Evolutionary conservation across 2,329 filamentous ascomycete species (phyloP), one percentile per base, ranked within the genome.

Genomic region (Bipolaris oryzae): DNA sequence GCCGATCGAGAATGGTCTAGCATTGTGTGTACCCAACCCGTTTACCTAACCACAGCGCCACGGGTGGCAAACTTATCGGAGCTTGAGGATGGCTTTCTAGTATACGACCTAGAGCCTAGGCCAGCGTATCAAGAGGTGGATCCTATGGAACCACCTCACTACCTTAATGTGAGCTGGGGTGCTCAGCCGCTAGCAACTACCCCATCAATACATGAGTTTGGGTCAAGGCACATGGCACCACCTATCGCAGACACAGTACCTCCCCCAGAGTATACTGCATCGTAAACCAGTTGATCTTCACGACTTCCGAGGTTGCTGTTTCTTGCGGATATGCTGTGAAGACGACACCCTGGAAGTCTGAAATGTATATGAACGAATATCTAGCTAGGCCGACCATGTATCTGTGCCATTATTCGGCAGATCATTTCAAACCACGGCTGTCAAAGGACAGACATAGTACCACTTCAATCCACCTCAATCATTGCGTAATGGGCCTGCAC

Each of bases 1-100:
- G 71, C 61, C 1, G 64, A 58, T n/a, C 66, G 66, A 28, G 66
- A 69, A 16, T 69, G 66, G 46, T 50, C 52, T 1, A 58, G 60
- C 0, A 60, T 64, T 1, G 57, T 58, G 1, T 67, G 62, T 23
- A 63, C 50, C 10, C 57, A 61, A 4, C 51, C 55, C 1, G 61
- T 69, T 1, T 65, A 69, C n/a, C 21, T 69, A 34, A 60, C 67
- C 5, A 63, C 65, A 1, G 50, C 46, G 2, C 67, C 57, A 58
- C 41, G 46, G 16, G 50, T 37, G 5, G 13, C 50, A 0, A 21
- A 23, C 54, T n/a, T 20, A 18, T 34, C 16, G 1, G 15, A 41
- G 31, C n/a, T 33, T 38, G 44, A 16, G 33, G 51, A 39, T 33
- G 44, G 31, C 6, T 41, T 18, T 28, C n/a, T 7, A 18, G 11